Base-by-base conservation (phyloP, 768 basidiomycete species). In the Phaeolepiota aurea region DNA sequence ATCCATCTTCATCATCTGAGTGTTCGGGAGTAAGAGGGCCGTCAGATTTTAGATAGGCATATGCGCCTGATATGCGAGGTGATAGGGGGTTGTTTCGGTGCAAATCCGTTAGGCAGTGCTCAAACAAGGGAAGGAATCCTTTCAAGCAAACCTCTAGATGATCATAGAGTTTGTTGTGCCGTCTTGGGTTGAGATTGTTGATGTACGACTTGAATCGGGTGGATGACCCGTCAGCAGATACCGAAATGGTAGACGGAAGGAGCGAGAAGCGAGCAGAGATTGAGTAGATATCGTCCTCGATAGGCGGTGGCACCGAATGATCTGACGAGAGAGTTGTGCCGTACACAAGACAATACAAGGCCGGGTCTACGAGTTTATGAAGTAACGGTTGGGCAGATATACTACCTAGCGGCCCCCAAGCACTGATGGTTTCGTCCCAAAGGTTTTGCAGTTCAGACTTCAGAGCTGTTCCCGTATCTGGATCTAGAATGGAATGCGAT, bases 31-130 rank as follows among this genome's bases (percentile, higher is more conserved):
- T 59, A 18, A 70, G 68, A 0, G 69, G 73, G 42, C 72, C 69
- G 23, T 74, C 66, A 68, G 68, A 74, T 2, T 64, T 51, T 2
- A 57, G 60, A 44, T 72, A 72, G 28, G 49, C 51, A 48, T 61
- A 69, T 1, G 60, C 40, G 1, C 66, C 68, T n/a, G 55, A 48
- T 25, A 75, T 72, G 5, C 74, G 61, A 37, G 59, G 68, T 5
- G 38, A 38, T 1, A 68, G 52, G 2, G 69, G 68, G 44, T 76
- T 75, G 46, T 68, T 68, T 20, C 66, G 56, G 44, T 75, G 71
- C 22, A 76, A 51, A 47, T 77, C 75, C 1, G 73, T 74, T 11
- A 77, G 61, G 13, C 64, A 59, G 41, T 67, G 68, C 45, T 76
- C 74, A 49, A 77, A 74, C 10, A 76, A 53, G 11, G 75, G 74